Conservation (phyloP, 2,329 filamentous ascomycete genomes). For the Diaporthe sp. region DNA sequence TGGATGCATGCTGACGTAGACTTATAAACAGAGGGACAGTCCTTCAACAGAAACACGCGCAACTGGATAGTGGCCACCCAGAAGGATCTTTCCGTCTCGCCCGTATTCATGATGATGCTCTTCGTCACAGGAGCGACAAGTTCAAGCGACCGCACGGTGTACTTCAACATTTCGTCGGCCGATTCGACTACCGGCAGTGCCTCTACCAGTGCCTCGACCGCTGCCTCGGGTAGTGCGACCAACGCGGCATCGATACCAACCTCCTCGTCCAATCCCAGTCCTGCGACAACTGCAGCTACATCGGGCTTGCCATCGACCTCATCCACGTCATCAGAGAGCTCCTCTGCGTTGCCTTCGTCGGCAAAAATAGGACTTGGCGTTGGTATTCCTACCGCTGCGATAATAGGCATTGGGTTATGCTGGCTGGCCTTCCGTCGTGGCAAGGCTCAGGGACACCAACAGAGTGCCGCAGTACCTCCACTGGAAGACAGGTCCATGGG, state of each 20-base stretch:
- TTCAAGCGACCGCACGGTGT: neutral
- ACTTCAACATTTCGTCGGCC: neutral
- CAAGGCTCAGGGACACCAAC: neutral
- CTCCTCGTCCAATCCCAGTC: neutral
- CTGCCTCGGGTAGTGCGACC: conserved; percentile 1
- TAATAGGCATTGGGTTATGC: neutral
- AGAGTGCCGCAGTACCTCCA: neutral
- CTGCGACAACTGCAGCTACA: neutral
- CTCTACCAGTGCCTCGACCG: neutral
- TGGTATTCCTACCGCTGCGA: neutral
- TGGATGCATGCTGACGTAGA: neutral
- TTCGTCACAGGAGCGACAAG: neutral
- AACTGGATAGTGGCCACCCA: neutral
- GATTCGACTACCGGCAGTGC: neutral
- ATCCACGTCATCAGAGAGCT: neutral
- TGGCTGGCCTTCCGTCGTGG: neutral
- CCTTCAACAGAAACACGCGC: neutral
- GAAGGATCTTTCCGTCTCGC: neutral
- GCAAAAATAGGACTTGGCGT: conserved; percentile 2
- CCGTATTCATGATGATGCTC: conserved; percentile 1
- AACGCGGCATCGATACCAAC: neutral
- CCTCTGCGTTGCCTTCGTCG: neutral
- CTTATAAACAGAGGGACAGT: neutral
- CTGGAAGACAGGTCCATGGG: neutral
- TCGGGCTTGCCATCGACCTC: neutral